phyloP scores from a whole-genome alignment of 768 basidiomycete species.

The Suillus variegatus region DNA sequence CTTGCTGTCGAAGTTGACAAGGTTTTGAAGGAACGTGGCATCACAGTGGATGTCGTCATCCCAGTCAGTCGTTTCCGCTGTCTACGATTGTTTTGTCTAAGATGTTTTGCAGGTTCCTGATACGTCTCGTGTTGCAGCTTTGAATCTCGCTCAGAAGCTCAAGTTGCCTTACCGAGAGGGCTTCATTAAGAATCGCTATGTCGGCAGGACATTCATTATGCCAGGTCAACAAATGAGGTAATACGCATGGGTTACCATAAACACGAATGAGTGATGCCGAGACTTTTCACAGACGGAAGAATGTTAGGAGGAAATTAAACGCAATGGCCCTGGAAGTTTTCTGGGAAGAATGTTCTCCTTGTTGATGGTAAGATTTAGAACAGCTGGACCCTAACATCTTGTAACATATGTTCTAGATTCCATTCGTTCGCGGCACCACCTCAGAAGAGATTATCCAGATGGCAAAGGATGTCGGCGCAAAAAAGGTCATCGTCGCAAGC shows the following conservation, averaged over 20 bases:
- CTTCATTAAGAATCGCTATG: slow-evolving; percentile 98
- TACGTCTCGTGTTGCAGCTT: slow-evolving; percentile 92
- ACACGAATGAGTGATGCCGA: slow-evolving; percentile 2
- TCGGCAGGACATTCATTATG: slow-evolving; percentile 99
- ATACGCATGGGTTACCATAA: neutral
- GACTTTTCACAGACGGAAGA: slow-evolving; percentile 66
- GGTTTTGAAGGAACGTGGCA: slow-evolving; percentile 64
- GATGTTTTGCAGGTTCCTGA: slow-evolving; percentile 75
- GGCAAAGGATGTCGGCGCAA: slow-evolving; percentile 98
- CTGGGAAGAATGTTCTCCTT: slow-evolving; percentile 86
- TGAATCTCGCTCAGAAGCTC: slow-evolving; percentile 92
- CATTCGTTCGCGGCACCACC: slow-evolving; percentile 97
- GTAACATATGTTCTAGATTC: slow-evolving; percentile 61
- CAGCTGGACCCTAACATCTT: no score
- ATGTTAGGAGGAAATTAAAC: slow-evolving; percentile 92
- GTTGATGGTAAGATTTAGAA: slow-evolving; percentile 75
- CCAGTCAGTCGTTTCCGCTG: slow-evolving; percentile 51
- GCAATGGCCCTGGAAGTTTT: slow-evolving; percentile 99
- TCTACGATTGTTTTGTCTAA: neutral
- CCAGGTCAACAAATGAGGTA: slow-evolving; percentile 95
- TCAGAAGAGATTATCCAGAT: slow-evolving; percentile 99
- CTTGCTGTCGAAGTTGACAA: slow-evolving; percentile 85
- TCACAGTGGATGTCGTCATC: slow-evolving; percentile 95
- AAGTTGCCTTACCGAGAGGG: slow-evolving; percentile 94
- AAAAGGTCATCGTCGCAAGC: slow-evolving; percentile 93